Evolutionary conservation across 148 eudicot species (phyloP), one percentile per base, ranked within the genome.

Genomic region (Amaranthus cruentus): DNA sequence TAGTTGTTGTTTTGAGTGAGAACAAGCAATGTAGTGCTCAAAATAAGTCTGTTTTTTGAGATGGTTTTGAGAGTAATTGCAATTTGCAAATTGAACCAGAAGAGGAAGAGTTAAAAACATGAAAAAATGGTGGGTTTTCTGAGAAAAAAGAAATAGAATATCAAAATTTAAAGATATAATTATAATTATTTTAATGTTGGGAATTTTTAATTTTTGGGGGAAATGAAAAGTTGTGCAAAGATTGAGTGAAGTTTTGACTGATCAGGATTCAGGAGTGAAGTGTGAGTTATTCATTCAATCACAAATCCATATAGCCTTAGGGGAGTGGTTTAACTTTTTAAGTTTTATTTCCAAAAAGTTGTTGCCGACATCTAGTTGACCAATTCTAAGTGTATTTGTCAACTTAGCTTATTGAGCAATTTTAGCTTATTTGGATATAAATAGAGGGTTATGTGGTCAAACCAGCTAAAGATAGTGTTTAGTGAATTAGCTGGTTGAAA

Each of bases 321-420:
- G 3, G 18, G 3, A n/a, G 13, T 43, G 44, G 67, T 48, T 65
- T 65, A 47, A 47, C 48, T 65, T 4, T 50, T 50, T 18, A 50
- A 42, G 56, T 10, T 18, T 48, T 3, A 9, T 50, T 10, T 67
- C 70, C 3, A 11, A 50, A 60, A 67, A 51, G 56, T 67, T 9
- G 46, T 50, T 67, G 70, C 70, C 70, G 70, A 50, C 70, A 12
- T 60, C 3, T n/a, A 60, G 64, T 28, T 60, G 64, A 60, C 44
- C 64, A 60, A 7, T 60, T 60, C 38, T 28, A 28, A 18, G 18
- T 18, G 18, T 18, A 18, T 18, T 18, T 18, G 18, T 18, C 18
- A 18, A 18, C 18, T 18, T 18, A 18, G 18, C 18, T 18, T 18
- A 18, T 18, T 18, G 18, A 18, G 18, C 18, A 18, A 18, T 18